Conservation (phyloP, 345 rosid genomes). For the Chamaenerion angustifolium region DNA sequence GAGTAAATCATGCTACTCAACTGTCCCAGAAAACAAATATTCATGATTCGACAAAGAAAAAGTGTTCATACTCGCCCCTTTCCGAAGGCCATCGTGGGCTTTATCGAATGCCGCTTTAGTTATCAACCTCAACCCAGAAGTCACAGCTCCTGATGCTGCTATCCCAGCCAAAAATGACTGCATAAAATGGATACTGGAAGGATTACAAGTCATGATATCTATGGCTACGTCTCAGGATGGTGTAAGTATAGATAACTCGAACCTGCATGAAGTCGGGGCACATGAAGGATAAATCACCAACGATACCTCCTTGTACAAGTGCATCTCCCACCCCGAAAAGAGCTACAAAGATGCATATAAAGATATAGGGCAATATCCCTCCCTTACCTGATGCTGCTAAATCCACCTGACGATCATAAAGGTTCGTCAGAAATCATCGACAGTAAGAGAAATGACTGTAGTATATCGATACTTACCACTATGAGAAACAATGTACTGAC, state of each 20-base stretch:
- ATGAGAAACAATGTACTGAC: conserved; percentile 52
- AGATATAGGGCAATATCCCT: conserved; percentile 46
- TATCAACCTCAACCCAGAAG: conserved; percentile 61
- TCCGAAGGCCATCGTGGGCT: conserved; percentile 46
- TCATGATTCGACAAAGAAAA: background rate
- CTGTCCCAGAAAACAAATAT: too few species aligned
- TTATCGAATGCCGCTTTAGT: conserved; percentile 72
- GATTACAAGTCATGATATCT: too few species aligned
- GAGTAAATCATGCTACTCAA: too few species aligned
- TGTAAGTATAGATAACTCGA: too few species aligned
- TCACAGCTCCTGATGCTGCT: conserved; percentile 78
- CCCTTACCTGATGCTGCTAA: conserved; percentile 59
- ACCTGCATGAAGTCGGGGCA: conserved; percentile 82
- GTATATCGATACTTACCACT: conserved; percentile 31
- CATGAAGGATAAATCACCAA: conserved; percentile 87
- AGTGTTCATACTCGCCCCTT: conserved; percentile 60
- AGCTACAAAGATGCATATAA: conserved; percentile 44
- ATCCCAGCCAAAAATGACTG: conserved; percentile 83
- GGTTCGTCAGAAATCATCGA: background rate
- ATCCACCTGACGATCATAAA: conserved; percentile 39
- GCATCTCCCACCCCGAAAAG: conserved; percentile 74
- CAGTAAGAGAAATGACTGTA: background rate
- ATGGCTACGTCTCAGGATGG: too few species aligned
- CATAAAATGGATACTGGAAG: too few species aligned
- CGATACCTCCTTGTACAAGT: conserved; percentile 76